Evolutionary conservation across 805 yeast species (phyloP).

Genomic region (Hanseniaspora mollemarum): DNA sequence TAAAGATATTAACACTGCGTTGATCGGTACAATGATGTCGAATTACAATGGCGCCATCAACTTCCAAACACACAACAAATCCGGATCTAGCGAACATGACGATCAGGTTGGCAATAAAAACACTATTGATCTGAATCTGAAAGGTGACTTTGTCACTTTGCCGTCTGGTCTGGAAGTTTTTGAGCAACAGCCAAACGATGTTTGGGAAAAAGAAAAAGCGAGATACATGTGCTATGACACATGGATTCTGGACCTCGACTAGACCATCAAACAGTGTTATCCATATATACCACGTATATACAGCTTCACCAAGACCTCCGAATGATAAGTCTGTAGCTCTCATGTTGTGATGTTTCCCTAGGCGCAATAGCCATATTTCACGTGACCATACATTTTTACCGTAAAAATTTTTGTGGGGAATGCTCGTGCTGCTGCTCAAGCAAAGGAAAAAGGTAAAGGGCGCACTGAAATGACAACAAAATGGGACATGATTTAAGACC

Average conservation of each 20-base stretch:
- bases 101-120: neutral
- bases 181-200: neutral
- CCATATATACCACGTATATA: too few species aligned
- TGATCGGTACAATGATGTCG: slow-evolving; percentile 11
- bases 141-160: slow-evolving; percentile 7
- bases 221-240: slow-evolving; percentile 13
- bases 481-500: too few species aligned
- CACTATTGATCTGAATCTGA: neutral
- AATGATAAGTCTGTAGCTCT: too few species aligned
- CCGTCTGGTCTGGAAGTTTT: slow-evolving; percentile 7
- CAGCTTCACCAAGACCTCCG: too few species aligned
- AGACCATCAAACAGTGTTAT: too few species aligned
- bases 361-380: too few species aligned
- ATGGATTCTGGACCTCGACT: slow-evolving; percentile 9
- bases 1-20: slow-evolving; percentile 13
- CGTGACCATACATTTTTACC: too few species aligned
- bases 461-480: neutral
- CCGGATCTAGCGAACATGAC: neutral
- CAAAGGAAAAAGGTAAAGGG: too few species aligned
- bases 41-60: slow-evolving; percentile 6
- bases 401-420: too few species aligned
- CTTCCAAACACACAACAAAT: neutral
- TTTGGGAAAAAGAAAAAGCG: neutral
- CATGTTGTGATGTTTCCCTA: too few species aligned
- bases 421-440: too few species aligned